Percentiles rank a stretch among this genome's conserved stretches.
phyloP scores from a whole-genome alignment of 768 basidiomycete species.

The Calocybe indica region DNA sequence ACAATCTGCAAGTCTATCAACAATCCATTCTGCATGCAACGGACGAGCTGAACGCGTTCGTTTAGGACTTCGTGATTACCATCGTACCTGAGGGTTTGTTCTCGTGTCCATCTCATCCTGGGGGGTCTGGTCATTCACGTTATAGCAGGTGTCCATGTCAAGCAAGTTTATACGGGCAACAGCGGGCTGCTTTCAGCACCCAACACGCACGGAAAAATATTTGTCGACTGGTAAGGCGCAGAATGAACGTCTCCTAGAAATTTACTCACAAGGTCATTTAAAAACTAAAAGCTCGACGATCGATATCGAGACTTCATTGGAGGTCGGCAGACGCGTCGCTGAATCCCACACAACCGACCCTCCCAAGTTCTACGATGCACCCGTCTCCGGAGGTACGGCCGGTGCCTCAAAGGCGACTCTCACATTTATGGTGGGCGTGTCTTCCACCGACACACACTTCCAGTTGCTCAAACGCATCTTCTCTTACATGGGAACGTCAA shows the following conservation, averaged over 20 bases:
- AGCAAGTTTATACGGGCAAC: slow-evolving; percentile 27
- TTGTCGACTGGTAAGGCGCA: slow-evolving; percentile 32
- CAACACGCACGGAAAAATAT: slow-evolving; percentile 29
- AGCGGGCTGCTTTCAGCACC: slow-evolving; percentile 27
- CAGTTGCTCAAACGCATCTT: slow-evolving; percentile 27
- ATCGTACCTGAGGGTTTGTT: slow-evolving; percentile 35
- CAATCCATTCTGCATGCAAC: neutral
- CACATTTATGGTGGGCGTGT: slow-evolving; percentile 34
- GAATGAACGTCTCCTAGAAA: too few species aligned
- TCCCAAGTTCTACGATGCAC: slow-evolving; percentile 32
- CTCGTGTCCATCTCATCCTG: neutral
- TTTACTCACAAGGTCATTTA: too few species aligned
- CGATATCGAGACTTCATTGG: slow-evolving; percentile 29
- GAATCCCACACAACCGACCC: slow-evolving; percentile 11
- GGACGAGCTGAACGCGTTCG: neutral
- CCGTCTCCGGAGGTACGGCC: slow-evolving; percentile 36
- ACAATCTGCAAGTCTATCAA: slow-evolving; percentile 23
- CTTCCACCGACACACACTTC: slow-evolving; percentile 22
- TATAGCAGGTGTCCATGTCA: slow-evolving; percentile 29
- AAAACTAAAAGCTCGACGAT: slow-evolving; percentile 31
- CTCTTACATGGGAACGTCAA: slow-evolving; percentile 28
- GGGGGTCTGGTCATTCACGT: neutral
- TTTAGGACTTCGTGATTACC: slow-evolving; percentile 31
- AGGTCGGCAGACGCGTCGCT: slow-evolving; percentile 22
- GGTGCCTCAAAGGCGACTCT: slow-evolving; percentile 31